phyloP scores from a whole-genome alignment of 371 early-diverging fungal genomes.

The Saksenaea vasiformis region DNA sequence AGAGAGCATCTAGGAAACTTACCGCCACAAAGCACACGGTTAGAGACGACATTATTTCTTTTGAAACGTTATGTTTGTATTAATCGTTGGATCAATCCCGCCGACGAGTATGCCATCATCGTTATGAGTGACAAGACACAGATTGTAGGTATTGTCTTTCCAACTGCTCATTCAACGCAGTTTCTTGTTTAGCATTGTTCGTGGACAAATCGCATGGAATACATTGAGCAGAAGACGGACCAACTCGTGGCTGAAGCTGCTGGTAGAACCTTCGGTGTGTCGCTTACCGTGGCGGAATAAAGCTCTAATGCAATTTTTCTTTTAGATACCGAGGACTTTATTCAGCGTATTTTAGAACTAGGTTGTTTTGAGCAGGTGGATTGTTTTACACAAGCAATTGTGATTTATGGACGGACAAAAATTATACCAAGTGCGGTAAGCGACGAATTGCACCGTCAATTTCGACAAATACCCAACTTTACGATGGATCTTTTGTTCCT shows the following conservation, averaged over 20 bases:
- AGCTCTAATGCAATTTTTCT: too few relatives aligned
- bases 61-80: conserved; percentile 21
- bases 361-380: not conserved
- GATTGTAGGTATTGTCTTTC: conserved; percentile 8
- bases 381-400: conserved; percentile 17
- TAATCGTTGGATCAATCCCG: conserved; percentile 10
- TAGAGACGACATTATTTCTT: conserved; percentile 12
- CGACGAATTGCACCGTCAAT: not conserved
- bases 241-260: not conserved
- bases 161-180: not conserved
- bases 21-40: conserved; percentile 6
- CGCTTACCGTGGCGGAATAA: not conserved
- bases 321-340: not conserved
- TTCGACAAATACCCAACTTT: conserved; percentile 12
- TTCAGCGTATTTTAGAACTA: not conserved
- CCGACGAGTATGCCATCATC: conserved; percentile 19
- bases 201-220: not conserved
- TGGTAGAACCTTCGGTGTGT: not conserved
- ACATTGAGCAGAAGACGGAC: not conserved
- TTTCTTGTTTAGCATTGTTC: not conserved
- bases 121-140: conserved; percentile 9
- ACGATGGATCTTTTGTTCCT: conserved; percentile 21
- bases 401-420: conserved; percentile 21
- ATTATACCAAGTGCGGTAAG: conserved; percentile 1
- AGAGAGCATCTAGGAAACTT: not conserved